Evolutionary conservation across 2,329 filamentous ascomycete species (phyloP), one percentile per base, ranked within the genome.

Genomic region (Aspergillus sp.): DNA sequence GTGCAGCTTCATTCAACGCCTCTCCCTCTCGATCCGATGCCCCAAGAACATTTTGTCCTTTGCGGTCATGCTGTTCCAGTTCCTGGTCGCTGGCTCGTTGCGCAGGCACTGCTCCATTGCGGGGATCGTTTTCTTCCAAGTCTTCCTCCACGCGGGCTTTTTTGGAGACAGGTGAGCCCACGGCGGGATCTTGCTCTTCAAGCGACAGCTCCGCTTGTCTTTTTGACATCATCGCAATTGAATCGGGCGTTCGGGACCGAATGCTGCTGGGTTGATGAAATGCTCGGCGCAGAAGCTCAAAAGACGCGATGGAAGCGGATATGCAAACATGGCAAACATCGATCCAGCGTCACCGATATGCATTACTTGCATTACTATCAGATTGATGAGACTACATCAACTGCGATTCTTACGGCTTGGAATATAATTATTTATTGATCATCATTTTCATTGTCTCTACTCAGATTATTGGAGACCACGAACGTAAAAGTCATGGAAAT

Each of bases 11-110:
- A 33, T 62, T 53, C 13, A 68, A 43, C 41, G 62, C 62, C 41
- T 69, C 45, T 81, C 72, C 82, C 87, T 93, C 78, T 86, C 85
- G 29, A 76, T 83, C 54, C 80, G 74, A 71, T 83, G 86, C 40
- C 81, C 82, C 70, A 74, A 66, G 54, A 7, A 65, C 61, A 45
- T 66, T 48, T 34, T 61, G 48, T 12, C 60, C 61, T 45, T 65
- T 66, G 54, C 54, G 59, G 40, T 66, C 62, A 42, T 68, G 58
- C 42, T 65, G 43, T 40, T 66, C 65, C 43, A 56, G 54, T 49
- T 66, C 58, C 33, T 61, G 59, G 36, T 56, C 61, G 42, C 43
- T 54, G 29, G 57, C 43, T 43, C 49, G 51, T 45, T 54, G 57
- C 47, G 58, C 53, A 35, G 53, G 56, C 26, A 51, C 43, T 36